A percentile compares a stretch with the other conserved stretches of the same genome.
Conservation (phyloP, 352 stramenopile genomes). For the Pythium volutum region DNA sequence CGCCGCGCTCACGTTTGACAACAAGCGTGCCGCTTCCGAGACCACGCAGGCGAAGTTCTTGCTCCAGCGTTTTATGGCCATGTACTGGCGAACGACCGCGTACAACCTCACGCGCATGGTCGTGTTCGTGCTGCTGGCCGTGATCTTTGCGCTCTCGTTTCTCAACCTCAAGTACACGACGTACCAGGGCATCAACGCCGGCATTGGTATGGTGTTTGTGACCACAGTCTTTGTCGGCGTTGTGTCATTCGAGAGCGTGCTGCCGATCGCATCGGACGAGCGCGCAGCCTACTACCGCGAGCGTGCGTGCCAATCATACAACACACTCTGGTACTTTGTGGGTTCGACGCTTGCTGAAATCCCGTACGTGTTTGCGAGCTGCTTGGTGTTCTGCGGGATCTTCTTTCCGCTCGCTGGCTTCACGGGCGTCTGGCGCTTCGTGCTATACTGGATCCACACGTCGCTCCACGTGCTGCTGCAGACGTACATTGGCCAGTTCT, state of each 20-base stretch:
- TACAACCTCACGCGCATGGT: constrained; percentile 69
- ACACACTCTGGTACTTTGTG: constrained; percentile 46
- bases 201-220: constrained; percentile 67
- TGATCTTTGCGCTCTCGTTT: constrained; percentile 50
- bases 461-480: constrained; percentile 44
- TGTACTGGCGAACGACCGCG: constrained; percentile 68
- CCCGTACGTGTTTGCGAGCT: constrained; percentile 28
- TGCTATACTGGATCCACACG: constrained; percentile 63
- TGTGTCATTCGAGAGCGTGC: constrained; percentile 14
- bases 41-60: constrained; percentile 11
- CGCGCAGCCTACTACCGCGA: constrained; percentile 63
- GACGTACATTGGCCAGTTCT: constrained; percentile 65
- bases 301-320: constrained; percentile 69
- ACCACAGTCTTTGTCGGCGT: constrained; percentile 56
- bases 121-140: constrained; percentile 22
- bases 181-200: constrained; percentile 27
- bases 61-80: constrained; percentile 14
- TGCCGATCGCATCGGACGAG: constrained; percentile 35
- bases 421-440: constrained; percentile 22
- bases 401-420: constrained; percentile 33
- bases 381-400: constrained; percentile 29
- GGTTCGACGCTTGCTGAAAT: constrained; percentile 65
- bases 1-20: not conserved
- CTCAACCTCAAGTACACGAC: constrained; percentile 23
- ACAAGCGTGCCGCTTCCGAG: constrained; percentile 4